Evolutionary conservation across 805 yeast genomes (phyloP).

Genomic region (Wickerhamomyces ciferrii): DNA sequence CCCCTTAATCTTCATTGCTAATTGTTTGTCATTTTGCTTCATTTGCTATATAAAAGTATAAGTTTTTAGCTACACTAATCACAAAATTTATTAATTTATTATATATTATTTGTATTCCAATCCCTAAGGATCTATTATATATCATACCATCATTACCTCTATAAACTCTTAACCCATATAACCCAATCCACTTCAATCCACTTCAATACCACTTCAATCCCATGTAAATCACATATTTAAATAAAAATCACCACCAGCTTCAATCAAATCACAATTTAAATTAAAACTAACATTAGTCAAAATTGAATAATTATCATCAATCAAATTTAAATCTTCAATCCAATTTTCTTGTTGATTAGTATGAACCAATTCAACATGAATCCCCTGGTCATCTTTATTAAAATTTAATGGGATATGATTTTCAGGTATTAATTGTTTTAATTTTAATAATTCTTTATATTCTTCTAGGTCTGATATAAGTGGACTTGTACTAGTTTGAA

Average conservation of each 20-base stretch:
- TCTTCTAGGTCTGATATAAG: not conserved
- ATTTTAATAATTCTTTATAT: not conserved
- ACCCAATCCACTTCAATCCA: no score
- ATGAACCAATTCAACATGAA: not conserved
- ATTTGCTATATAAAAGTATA: no score
- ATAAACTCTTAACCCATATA: no score
- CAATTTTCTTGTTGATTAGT: not conserved
- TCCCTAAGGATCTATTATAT: no score
- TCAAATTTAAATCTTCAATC: not conserved
- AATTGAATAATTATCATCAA: slow-evolving; percentile 2
- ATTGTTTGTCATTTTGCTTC: not conserved
- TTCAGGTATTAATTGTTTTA: not conserved
- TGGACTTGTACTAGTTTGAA: not conserved
- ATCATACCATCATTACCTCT: no score
- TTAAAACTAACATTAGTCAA: slow-evolving; percentile 14
- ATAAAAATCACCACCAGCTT: no score
- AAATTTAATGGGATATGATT: not conserved
- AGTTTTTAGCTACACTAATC: no score
- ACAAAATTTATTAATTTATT: no score
- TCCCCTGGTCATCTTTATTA: not conserved
- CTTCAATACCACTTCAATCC: no score
- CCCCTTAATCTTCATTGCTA: not conserved
- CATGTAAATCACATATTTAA: no score
- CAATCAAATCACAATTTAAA: slow-evolving; percentile 6
- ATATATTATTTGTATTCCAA: no score